Evolutionary conservation across 2,329 filamentous ascomycete genomes (phyloP).

Genomic region (Colletotrichum lindemuthianum): DNA sequence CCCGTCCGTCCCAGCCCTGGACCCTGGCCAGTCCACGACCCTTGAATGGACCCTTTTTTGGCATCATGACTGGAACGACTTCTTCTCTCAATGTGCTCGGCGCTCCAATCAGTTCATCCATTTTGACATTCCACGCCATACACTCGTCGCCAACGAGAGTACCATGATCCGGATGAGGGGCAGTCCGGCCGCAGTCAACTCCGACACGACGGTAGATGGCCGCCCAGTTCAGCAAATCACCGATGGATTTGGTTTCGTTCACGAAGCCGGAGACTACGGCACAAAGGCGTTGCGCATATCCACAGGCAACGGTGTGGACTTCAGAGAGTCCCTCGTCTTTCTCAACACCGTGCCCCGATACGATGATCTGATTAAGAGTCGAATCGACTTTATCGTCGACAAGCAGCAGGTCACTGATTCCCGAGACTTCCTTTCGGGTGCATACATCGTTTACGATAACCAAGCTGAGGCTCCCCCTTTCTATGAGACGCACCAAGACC

Average conservation of each 20-base stretch:
- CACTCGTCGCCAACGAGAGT: slow-evolving; percentile 5
- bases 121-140: slow-evolving; percentile 17
- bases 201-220: slow-evolving; percentile 10
- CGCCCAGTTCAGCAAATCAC: not conserved
- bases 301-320: not conserved
- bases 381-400: slow-evolving; percentile 26
- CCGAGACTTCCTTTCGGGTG: not conserved
- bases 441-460: slow-evolving; percentile 32
- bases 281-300: slow-evolving; percentile 7
- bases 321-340: slow-evolving; percentile 17
- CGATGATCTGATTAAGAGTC: slow-evolving; percentile 21
- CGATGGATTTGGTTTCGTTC: slow-evolving; percentile 8
- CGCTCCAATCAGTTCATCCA: slow-evolving; percentile 24
- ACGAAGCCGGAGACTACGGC: slow-evolving; percentile 17
- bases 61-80: slow-evolving; percentile 30
- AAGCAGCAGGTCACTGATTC: slow-evolving; percentile 24
- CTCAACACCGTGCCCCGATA: slow-evolving; percentile 26
- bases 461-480: slow-evolving; percentile 26
- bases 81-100: slow-evolving; percentile 19
- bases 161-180: slow-evolving; percentile 11
- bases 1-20: slow-evolving; percentile 18
- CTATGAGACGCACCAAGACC: slow-evolving; percentile 27
- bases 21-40: slow-evolving; percentile 14
- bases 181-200: slow-evolving; percentile 8
- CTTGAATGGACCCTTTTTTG: slow-evolving; percentile 31